Base-by-base conservation (phyloP, 2,329 filamentous ascomycete genomes). In the Aspergillus hortae region DNA sequence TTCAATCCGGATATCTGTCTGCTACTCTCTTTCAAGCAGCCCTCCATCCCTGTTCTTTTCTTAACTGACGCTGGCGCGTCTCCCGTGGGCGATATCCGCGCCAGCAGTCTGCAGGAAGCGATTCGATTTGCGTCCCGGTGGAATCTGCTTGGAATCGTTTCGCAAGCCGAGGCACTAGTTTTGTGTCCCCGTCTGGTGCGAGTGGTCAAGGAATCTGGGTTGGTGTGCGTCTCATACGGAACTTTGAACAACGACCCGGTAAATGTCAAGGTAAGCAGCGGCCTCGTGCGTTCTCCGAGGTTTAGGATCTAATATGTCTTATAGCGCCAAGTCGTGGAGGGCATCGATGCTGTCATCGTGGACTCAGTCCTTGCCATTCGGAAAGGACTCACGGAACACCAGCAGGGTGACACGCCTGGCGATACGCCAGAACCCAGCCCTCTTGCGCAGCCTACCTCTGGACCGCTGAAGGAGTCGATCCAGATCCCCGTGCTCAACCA, bases 1-100 rank as follows among this genome's bases (percentile, higher is more conserved):
- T 99, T 99, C 77, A 96, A 97, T 72, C 94, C 94, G 0, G 94
- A 99, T 64, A 91, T 99, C 43, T 99, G 94, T 68, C 81, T 99
- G 12, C 84, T 96, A 59, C 78, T 97, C 38, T 94, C 88, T 50
- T 96, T 96, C 80, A 99, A 99, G 76, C 94, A 99, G 75, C 92
- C 92, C 1, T 95, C 89, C 42, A 96, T 96, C 51, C 95, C 94
- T 0, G 91, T 99, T 54, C 77, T 99, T 56, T 99, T 99, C 75
- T 80, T 99, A 38, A 95, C 88, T 0, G 94, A 99, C 63, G 90
- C 91, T 0, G 94, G 92, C 0, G 86, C 84, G n/a, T 81, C 76
- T 15, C 79, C 84, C 0, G 91, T 95, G 3, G 90, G 90, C 25
- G 94, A 99, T 67, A 88, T 97, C 52, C 81, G 94, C 14, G 92